phyloP scores from a whole-genome alignment of 2,329 filamentous ascomycete species.

The Curvularia sp. region DNA sequence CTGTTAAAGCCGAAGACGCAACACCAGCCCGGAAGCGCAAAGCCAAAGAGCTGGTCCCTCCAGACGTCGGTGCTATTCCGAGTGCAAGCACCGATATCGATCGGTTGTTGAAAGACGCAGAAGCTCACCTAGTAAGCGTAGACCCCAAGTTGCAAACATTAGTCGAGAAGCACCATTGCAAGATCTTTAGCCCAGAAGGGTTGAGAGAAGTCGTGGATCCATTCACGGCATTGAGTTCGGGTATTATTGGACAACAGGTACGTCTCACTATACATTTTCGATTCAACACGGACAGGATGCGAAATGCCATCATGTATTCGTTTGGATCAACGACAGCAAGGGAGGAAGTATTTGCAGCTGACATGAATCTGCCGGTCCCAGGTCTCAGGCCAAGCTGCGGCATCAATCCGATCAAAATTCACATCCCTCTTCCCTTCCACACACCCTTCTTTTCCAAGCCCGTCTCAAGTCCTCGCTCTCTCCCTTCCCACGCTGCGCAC shows the following conservation, averaged over 20 bases:
- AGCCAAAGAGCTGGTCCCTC: conserved; percentile 47
- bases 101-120: conserved; percentile 76
- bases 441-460: conserved; percentile 70
- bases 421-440: conserved; percentile 60
- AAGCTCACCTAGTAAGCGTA: conserved; percentile 73
- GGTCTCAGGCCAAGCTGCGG: conserved; percentile 90
- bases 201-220: conserved; percentile 88
- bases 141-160: conserved; percentile 76
- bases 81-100: conserved; percentile 67
- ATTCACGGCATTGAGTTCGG: conserved; percentile 80
- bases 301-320: background rate
- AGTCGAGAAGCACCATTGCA: conserved; percentile 77
- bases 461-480: conserved; percentile 71
- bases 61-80: conserved; percentile 35
- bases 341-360: background rate
- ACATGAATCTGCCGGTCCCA: conserved; percentile 13
- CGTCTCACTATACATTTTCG: background rate
- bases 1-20: conserved; percentile 36
- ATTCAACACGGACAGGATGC: background rate
- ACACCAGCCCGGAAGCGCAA: conserved; percentile 56
- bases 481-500: conserved; percentile 72
- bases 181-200: conserved; percentile 79
- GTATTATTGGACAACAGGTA: conserved; percentile 90
- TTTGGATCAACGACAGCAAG: background rate
- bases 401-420: conserved; percentile 79